These are phyloP conservation scores for Cladosporium sp. DNA, from an alignment of 2,329 filamentous ascomycete genomes.

Conservation along the genomic window DNA sequence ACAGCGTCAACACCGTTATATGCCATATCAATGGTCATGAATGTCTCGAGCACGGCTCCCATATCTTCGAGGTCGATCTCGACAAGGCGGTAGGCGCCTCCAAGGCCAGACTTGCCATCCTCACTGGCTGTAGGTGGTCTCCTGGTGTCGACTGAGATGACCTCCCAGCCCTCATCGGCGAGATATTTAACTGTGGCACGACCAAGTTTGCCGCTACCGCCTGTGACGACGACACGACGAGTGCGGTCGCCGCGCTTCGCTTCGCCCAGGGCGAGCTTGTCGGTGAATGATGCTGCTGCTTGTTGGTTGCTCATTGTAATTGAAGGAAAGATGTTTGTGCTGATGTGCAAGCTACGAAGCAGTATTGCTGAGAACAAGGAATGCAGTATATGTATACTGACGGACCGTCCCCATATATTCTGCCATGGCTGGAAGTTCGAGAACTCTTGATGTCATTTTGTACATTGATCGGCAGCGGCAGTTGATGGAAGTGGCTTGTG, in stretches of 20 bases:
- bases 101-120: constrained; percentile 28
- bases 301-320: constrained; percentile 4
- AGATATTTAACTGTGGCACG: constrained; percentile 28
- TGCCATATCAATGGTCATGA: constrained; percentile 28
- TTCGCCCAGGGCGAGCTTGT: constrained; percentile 28
- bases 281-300: constrained; percentile 24
- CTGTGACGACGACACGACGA: constrained; percentile 27
- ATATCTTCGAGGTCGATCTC: constrained; percentile 30
- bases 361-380: not conserved
- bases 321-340: not conserved
- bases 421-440: constrained; percentile 2
- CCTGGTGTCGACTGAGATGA: constrained; percentile 28
- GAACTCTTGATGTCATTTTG: constrained; percentile 9
- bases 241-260: constrained; percentile 23
- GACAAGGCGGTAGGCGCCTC: constrained; percentile 27
- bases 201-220: constrained; percentile 29
- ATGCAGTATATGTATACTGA: not conserved
- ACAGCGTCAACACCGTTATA: constrained; percentile 28
- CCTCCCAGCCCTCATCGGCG: constrained; percentile 29
- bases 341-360: not conserved
- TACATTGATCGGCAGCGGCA: constrained; percentile 11
- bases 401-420: not conserved
- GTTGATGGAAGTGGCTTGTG: not conserved
- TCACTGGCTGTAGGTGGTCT: constrained; percentile 27
- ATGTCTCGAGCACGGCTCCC: constrained; percentile 28